Percentiles rank a stretch among this genome's conserved stretches.
Conservation (phyloP, 345 rosid species). For the Rhodomyrtus tomentosa region DNA sequence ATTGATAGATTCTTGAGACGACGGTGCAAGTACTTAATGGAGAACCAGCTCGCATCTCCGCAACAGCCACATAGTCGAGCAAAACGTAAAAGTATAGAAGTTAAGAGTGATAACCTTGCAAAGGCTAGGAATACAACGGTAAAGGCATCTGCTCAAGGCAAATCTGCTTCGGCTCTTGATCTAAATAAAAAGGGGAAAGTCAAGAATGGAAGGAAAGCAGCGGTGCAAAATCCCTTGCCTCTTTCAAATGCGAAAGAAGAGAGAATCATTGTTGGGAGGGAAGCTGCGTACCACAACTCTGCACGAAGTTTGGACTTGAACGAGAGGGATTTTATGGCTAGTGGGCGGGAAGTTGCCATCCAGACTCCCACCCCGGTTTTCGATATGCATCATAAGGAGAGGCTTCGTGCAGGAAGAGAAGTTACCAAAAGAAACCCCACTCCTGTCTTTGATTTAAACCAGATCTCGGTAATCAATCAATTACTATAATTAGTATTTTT, state of each 20-base stretch:
- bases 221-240: neutral
- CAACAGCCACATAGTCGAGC: neutral
- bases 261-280: neutral
- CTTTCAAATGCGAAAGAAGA: neutral
- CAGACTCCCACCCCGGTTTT: slow-evolving; percentile 13
- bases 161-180: slow-evolving; percentile 12
- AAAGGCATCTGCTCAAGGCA: slow-evolving; percentile 5
- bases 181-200: slow-evolving; percentile 31
- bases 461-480: slow-evolving; percentile 53
- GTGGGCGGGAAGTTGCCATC: slow-evolving; percentile 24
- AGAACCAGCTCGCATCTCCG: slow-evolving; percentile 23
- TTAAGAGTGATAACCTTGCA: slow-evolving; percentile 4
- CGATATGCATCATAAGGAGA: slow-evolving; percentile 27
- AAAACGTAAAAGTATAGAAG: slow-evolving; percentile 8
- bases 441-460: slow-evolving; percentile 69
- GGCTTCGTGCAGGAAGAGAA: slow-evolving; percentile 26
- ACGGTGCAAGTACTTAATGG: slow-evolving; percentile 42
- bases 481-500: neutral
- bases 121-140: slow-evolving; percentile 14
- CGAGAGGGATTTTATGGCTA: slow-evolving; percentile 10
- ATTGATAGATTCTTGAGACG: slow-evolving; percentile 52
- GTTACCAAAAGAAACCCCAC: slow-evolving; percentile 14
- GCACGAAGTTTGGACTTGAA: slow-evolving; percentile 26
- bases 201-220: slow-evolving; percentile 10
- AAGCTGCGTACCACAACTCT: slow-evolving; percentile 3